Percentiles rank a stretch among this genome's conserved stretches.
Evolutionary conservation across 163 green algal species (phyloP).

Genomic region (Volvox carteri): DNA sequence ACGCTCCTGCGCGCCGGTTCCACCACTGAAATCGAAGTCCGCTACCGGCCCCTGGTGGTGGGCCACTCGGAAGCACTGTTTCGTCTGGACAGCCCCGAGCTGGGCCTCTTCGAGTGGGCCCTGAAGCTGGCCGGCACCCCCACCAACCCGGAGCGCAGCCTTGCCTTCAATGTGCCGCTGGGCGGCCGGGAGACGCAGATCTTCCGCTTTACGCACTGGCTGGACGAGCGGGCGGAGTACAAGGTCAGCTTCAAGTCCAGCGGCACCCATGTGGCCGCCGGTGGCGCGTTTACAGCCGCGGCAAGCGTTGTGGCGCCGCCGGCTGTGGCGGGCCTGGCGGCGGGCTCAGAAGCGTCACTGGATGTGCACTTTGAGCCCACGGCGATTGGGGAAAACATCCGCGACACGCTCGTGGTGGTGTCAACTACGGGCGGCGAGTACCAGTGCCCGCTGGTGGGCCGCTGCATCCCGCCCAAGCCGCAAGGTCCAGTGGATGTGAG

Average conservation of each 20-base stretch:
- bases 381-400: slow-evolving; percentile 74
- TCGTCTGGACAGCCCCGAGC: slow-evolving; percentile 73
- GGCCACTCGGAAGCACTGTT: slow-evolving; percentile 66
- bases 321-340: slow-evolving; percentile 33
- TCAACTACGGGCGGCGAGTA: slow-evolving; percentile 75
- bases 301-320: slow-evolving; percentile 14
- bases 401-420: slow-evolving; percentile 76
- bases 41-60: slow-evolving; percentile 81
- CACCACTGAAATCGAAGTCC: slow-evolving; percentile 67
- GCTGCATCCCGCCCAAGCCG: slow-evolving; percentile 82
- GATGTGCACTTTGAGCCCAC: slow-evolving; percentile 85
- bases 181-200: slow-evolving; percentile 75
- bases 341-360: slow-evolving; percentile 75
- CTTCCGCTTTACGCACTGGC: slow-evolving; percentile 82
- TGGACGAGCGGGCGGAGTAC: slow-evolving; percentile 82
- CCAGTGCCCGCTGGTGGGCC: slow-evolving; percentile 79
- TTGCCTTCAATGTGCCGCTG: slow-evolving; percentile 82
- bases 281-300: slow-evolving; percentile 56
- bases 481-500: slow-evolving; percentile 78
- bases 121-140: slow-evolving; percentile 75
- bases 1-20: slow-evolving; percentile 55
- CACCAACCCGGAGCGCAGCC: slow-evolving; percentile 72
- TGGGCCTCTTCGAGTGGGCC: slow-evolving; percentile 82
- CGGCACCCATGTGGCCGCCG: slow-evolving; percentile 22
- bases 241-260: slow-evolving; percentile 73